Conservation (phyloP, 2,329 filamentous ascomycete species). For the Alternaria viburni region DNA sequence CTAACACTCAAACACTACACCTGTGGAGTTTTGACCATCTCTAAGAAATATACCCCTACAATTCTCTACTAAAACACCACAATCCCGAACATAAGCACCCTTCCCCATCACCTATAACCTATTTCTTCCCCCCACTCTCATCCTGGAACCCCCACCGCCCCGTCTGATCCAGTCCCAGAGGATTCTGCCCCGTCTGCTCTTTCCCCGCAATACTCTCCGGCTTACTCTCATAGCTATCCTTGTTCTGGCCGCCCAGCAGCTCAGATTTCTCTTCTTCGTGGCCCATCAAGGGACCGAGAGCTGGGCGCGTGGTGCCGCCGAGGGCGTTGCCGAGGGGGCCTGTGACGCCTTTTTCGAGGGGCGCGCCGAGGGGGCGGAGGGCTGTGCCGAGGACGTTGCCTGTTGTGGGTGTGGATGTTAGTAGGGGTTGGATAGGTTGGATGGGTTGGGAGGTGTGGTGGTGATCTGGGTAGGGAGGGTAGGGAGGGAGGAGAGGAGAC, state of each 20-base stretch:
- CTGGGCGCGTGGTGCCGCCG: constrained; percentile 46
- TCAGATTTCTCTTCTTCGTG: constrained; percentile 45
- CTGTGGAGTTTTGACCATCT: not conserved
- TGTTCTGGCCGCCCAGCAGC: constrained; percentile 49
- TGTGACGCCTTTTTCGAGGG: constrained; percentile 45
- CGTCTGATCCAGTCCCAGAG: constrained; percentile 48
- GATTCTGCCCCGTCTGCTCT: constrained; percentile 50
- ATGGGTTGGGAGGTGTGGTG: not conserved
- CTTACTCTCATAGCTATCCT: constrained; percentile 45
- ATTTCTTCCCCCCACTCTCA: constrained; percentile 15
- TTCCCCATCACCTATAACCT: not conserved
- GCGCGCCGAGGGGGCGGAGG: constrained; percentile 48
- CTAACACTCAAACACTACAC: constrained; percentile 5
- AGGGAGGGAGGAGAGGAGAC: not conserved
- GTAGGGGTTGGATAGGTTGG: not conserved
- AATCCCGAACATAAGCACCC: not conserved
- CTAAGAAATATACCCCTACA: not conserved
- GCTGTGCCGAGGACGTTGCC: constrained; percentile 47
- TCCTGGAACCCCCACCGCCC: constrained; percentile 47
- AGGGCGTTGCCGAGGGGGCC: constrained; percentile 46
- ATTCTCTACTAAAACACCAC: not conserved
- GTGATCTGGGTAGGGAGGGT: not conserved
- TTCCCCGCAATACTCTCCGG: constrained; percentile 48
- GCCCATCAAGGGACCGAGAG: constrained; percentile 45
- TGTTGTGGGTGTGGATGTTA: constrained; percentile 14